Evolutionary conservation across 495 filamentous ascomycete species (phyloP).

Genomic region (Xylaria scruposa): DNA sequence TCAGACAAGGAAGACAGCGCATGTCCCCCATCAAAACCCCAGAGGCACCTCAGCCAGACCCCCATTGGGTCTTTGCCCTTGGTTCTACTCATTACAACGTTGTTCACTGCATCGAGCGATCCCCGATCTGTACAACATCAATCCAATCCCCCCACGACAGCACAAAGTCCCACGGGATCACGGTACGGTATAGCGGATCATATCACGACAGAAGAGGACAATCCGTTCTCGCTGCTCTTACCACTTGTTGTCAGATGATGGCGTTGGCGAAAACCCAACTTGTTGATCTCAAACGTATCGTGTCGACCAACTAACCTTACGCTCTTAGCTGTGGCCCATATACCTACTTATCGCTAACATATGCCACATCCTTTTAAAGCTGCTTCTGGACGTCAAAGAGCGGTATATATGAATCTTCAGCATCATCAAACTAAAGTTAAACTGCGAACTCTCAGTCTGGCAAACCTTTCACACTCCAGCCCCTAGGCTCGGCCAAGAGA

Average conservation of each 20-base stretch:
- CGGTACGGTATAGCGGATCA: conserved; percentile 26
- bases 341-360: conserved; percentile 13
- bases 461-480: neutral
- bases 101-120: conserved; percentile 20
- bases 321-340: neutral
- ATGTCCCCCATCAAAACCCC: conserved; percentile 29
- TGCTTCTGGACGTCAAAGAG: neutral
- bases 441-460: neutral
- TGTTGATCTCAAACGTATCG: conserved; percentile 21
- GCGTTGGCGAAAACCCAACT: conserved; percentile 22
- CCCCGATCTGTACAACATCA: conserved; percentile 28
- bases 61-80: conserved; percentile 19
- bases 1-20: conserved; percentile 28
- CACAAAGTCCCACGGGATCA: conserved; percentile 23
- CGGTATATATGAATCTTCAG: neutral
- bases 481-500: neutral
- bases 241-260: conserved; percentile 24
- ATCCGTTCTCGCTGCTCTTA: conserved; percentile 23
- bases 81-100: conserved; percentile 19
- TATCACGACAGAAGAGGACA: conserved; percentile 10
- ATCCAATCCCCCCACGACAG: conserved; percentile 29
- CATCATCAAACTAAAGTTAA: neutral
- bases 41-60: conserved; percentile 19
- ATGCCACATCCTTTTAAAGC: conserved; percentile 8
- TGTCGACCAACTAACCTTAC: conserved; percentile 18